These are phyloP conservation scores for Leishmania gerbilli DNA, from an alignment of 208 protist genomes.

Conservation along the genomic window DNA sequence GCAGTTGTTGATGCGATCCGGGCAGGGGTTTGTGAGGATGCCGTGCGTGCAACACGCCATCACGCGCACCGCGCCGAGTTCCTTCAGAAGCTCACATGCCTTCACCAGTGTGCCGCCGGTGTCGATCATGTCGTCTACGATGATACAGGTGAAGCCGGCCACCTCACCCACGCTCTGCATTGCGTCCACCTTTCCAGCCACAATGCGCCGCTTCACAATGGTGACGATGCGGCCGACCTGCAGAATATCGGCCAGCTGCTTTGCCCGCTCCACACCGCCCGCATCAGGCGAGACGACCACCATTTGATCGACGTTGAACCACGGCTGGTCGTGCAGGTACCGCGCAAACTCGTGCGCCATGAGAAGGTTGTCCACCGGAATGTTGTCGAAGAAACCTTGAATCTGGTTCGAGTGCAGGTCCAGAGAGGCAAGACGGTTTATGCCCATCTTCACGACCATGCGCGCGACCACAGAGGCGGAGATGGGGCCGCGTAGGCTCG, in stretches of 20 bases:
- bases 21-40: constrained; percentile 89
- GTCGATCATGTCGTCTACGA: constrained; percentile 98
- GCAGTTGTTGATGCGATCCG: constrained; percentile 88
- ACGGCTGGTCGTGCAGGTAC: constrained; percentile 65
- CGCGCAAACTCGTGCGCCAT: constrained; percentile 85
- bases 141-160: constrained; percentile 89
- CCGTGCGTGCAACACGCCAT: constrained; percentile 95
- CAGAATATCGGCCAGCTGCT: constrained; percentile 90
- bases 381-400: constrained; percentile 96
- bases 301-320: constrained; percentile 78
- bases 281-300: constrained; percentile 96
- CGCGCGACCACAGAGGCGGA: constrained; percentile 92
- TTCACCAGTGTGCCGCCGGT: constrained; percentile 94
- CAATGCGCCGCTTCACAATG: constrained; percentile 93
- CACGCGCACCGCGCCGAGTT: constrained; percentile 91
- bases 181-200: constrained; percentile 77
- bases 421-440: constrained; percentile 91
- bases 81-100: constrained; percentile 91
- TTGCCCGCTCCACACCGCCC: constrained; percentile 93
- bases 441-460: constrained; percentile 91
- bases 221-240: constrained; percentile 92
- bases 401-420: constrained; percentile 96
- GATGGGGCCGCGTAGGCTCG: constrained; percentile 92
- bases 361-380: constrained; percentile 93
- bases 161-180: constrained; percentile 96